Conservation (phyloP, 2,329 filamentous ascomycete genomes). For the Penicillium fuscoglaucum region DNA sequence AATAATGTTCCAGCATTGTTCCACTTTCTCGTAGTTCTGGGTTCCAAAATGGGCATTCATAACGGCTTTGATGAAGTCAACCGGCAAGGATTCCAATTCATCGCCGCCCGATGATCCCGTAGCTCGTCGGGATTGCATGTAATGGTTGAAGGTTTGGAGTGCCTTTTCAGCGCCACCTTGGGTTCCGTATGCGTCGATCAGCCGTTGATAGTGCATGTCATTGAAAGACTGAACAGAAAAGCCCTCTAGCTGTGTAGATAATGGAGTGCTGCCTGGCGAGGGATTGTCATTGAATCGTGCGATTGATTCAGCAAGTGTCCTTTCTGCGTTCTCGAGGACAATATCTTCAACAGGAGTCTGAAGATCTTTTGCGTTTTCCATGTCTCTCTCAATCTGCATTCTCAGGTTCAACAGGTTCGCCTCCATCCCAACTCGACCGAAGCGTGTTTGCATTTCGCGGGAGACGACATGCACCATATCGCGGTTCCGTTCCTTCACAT, state of each 20-base stretch:
- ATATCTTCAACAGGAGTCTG: slow-evolving; percentile 15
- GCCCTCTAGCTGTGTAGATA: slow-evolving; percentile 30
- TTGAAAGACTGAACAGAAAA: slow-evolving; percentile 47
- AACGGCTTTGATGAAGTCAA: slow-evolving; percentile 61
- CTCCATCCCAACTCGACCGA: slow-evolving; percentile 35
- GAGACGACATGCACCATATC: slow-evolving; percentile 55
- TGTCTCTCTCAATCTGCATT: slow-evolving; percentile 37
- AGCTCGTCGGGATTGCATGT: slow-evolving; percentile 32
- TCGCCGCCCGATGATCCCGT: slow-evolving; percentile 10
- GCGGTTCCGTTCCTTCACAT: slow-evolving; percentile 52
- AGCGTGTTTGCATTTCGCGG: slow-evolving; percentile 41
- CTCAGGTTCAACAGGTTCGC: slow-evolving; percentile 40
- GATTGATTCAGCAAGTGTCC: slow-evolving; percentile 41
- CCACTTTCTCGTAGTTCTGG: slow-evolving; percentile 60
- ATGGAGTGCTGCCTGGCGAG: slow-evolving; percentile 35
- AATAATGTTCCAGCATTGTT: slow-evolving; percentile 65
- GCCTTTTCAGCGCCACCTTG: slow-evolving; percentile 51
- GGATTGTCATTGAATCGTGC: slow-evolving; percentile 41
- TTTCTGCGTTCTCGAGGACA: slow-evolving; percentile 37
- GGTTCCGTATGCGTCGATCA: slow-evolving; percentile 58
- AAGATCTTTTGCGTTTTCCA: slow-evolving; percentile 23
- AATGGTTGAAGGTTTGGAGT: slow-evolving; percentile 58
- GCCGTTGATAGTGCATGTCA: slow-evolving; percentile 54
- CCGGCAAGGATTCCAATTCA: slow-evolving; percentile 45
- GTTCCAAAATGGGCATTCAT: slow-evolving; percentile 67